Conservation (phyloP, 352 stramenopile genomes). For the Globisporangium perplexum region DNA sequence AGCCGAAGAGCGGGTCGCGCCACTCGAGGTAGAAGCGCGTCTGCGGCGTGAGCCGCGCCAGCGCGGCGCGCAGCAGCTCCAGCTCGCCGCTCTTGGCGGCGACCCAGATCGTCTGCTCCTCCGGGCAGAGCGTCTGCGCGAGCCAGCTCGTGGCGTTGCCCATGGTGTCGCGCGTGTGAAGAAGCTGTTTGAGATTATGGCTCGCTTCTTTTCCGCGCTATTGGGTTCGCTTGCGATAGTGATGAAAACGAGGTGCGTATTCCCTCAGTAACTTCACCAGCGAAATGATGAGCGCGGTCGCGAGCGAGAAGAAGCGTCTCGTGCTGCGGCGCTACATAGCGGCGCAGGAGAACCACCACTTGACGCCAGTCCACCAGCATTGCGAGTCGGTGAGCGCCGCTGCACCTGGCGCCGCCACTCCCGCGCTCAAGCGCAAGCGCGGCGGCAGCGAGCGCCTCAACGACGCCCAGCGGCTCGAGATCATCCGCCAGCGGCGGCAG, state of each 20-base stretch:
- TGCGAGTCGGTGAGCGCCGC: too few relatives aligned
- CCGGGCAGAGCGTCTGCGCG: constrained; percentile 57
- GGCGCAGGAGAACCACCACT: constrained; percentile 8
- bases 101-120: constrained; percentile 74
- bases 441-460: constrained; percentile 13
- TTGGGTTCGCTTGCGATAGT: neutral
- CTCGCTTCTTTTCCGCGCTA: neutral
- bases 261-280: neutral
- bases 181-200: too few relatives aligned
- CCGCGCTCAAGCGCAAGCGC: constrained; percentile 8
- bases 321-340: constrained; percentile 11
- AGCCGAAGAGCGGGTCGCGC: constrained; percentile 50
- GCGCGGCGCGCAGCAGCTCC: constrained; percentile 33
- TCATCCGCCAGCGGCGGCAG: constrained; percentile 10
- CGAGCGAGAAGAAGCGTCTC: constrained; percentile 8
- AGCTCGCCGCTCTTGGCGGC: constrained; percentile 69
- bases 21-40: constrained; percentile 69
- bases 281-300: neutral
- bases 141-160: constrained; percentile 75
- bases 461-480: constrained; percentile 15
- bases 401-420: neutral
- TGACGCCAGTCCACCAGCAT: neutral
- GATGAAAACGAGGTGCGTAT: neutral
- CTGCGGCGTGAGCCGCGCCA: constrained; percentile 45
- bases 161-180: too few relatives aligned